Conservation (phyloP, 495 filamentous ascomycete genomes). For the Thermothielavioides terrestris region DNA sequence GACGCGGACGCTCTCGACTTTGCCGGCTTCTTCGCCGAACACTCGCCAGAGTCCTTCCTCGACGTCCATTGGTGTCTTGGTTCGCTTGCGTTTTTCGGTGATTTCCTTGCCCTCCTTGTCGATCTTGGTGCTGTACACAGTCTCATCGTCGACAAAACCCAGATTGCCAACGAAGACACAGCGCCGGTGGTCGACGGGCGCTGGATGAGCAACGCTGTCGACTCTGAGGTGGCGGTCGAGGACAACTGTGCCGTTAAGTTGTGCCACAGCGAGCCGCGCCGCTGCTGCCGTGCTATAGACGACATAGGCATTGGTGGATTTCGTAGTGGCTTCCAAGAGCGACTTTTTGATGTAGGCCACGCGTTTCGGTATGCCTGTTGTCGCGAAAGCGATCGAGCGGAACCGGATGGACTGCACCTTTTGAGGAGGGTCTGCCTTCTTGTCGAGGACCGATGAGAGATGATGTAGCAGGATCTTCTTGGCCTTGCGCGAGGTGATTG, state of each 20-base stretch:
- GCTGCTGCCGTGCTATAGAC: constrained; percentile 69
- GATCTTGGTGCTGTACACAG: constrained; percentile 48
- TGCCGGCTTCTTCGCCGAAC: constrained; percentile 65
- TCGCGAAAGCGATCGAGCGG: constrained; percentile 77
- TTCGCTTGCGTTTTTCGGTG: constrained; percentile 54
- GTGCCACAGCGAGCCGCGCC: constrained; percentile 64
- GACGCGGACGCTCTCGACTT: constrained; percentile 89
- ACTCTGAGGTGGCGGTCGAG: constrained; percentile 85
- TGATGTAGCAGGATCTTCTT: constrained; percentile 70
- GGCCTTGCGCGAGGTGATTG: constrained; percentile 69
- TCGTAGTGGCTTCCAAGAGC: constrained; percentile 78
- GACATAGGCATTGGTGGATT: constrained; percentile 88
- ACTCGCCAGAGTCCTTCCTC: constrained; percentile 94
- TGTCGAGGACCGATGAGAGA: constrained; percentile 43
- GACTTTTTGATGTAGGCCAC: constrained; percentile 78
- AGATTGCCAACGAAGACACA: constrained; percentile 98
- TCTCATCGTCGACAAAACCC: constrained; percentile 86
- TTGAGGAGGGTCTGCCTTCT: constrained; percentile 42
- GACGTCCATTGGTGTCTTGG: constrained; percentile 67
- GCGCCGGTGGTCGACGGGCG: constrained; percentile 67
- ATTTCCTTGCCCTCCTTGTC: constrained; percentile 39
- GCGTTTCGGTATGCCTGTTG: constrained; percentile 72
- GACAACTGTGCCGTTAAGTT: constrained; percentile 74
- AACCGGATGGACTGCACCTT: constrained; percentile 87
- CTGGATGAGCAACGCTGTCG: constrained; percentile 82